Evolutionary conservation across 441 rosid genomes (phyloP), one percentile per base, ranked within the genome.

Genomic region (Kokia cookei): DNA sequence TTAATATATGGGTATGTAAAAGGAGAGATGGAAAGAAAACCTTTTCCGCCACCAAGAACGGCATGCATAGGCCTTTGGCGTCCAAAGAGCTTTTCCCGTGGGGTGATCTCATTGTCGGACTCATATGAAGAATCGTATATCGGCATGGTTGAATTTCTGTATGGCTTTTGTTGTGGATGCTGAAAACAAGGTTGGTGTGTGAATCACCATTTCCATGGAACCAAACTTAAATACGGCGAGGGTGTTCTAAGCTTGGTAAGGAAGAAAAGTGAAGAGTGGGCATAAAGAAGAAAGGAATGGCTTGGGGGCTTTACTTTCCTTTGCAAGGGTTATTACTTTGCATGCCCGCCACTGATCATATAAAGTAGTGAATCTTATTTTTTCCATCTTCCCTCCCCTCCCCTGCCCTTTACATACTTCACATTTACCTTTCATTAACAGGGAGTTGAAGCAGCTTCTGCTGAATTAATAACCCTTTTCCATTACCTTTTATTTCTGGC

Each of bases 41-140:
- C 86, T 87, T 76, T 82, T 77, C 98, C 96, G 77, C 91, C 90
- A 37, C 98, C 98, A 1, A 93, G 88, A 57, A 93, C 70, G 54
- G 80, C 75, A 55, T 75, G 90, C 8, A 91, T 54, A 0, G 94
- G 77, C 78, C 86, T 78, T 64, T 78, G 72, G 63, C 89, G 91
- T n/a, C 84, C 81, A 17, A 94, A 90, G 48, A 88, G 81, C 76
- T 77, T 89, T 6, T 69, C 45, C 2, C 11, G 72, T 0, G 72
- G 22, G 13, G 19, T 12, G 32, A 45, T 69, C 17, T 86, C 89
- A 43, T 83, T 66, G 10, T 87, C 90, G 9, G 89, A 87, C 35
- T 84, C 88, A 0, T 84, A 82, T 0, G 85, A 82, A 1, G 84
- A 82, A 5, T 73, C 50, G 73, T 80, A 81, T 19, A 60, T 67